Percentiles rank a stretch among this genome's conserved stretches.
phyloP scores from a whole-genome alignment of 2,329 filamentous ascomycete species.

The Emmonsiellopsis sp. region DNA sequence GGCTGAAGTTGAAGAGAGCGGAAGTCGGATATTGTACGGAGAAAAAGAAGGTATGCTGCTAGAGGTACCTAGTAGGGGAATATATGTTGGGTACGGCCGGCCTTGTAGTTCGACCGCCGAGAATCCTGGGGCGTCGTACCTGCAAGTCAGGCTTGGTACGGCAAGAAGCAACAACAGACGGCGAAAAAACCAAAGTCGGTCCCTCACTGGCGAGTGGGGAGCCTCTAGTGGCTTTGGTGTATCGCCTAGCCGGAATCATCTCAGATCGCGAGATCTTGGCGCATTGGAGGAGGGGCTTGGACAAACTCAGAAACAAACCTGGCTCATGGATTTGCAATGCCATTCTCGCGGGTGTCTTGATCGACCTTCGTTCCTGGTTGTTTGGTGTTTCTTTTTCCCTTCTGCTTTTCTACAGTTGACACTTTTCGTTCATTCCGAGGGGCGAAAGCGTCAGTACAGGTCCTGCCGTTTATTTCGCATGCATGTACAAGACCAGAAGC shows the following conservation, averaged over 20 bases:
- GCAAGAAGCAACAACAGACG: slow-evolving; percentile 1
- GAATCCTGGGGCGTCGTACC: background rate
- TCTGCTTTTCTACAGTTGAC: background rate
- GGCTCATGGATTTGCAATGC: background rate
- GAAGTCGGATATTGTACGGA: background rate
- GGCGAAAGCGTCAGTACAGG: too few species aligned
- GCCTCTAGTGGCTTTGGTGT: background rate
- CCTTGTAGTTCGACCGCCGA: background rate
- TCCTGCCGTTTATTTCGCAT: too few species aligned
- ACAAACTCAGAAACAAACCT: background rate
- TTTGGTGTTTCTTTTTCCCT: background rate
- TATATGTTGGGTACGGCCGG: background rate
- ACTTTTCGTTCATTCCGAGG: background rate
- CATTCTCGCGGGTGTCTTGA: background rate
- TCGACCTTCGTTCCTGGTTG: background rate
- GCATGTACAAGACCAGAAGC: too few species aligned
- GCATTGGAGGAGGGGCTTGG: slow-evolving; percentile 1
- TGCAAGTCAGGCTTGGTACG: background rate
- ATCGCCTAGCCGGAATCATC: background rate
- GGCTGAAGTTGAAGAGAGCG: background rate
- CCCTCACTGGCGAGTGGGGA: slow-evolving; percentile 1
- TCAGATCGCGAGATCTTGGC: slow-evolving; percentile 1
- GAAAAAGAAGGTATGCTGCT: background rate
- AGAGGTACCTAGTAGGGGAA: background rate
- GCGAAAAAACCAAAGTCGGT: background rate